phyloP scores from a whole-genome alignment of 805 yeast species.

The Lipomyces orientalis region DNA sequence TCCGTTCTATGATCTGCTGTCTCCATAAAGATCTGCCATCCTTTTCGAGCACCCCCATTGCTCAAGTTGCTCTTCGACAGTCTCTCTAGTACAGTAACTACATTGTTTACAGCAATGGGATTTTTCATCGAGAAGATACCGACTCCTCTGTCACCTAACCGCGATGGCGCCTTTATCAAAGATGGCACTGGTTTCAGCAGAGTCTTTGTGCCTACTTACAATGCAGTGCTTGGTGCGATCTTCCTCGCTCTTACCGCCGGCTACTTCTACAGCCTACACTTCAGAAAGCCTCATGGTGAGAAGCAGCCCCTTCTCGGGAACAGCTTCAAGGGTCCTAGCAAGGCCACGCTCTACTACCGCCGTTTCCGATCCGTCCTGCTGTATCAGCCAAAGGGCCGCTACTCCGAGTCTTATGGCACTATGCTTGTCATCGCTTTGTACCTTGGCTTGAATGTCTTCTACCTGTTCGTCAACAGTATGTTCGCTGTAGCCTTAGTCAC shows the following conservation, averaged over 20 bases:
- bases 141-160: constrained; percentile 35
- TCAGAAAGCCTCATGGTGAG: constrained; percentile 35
- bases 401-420: constrained; percentile 37
- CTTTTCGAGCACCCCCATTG: not conserved
- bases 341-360: constrained; percentile 30
- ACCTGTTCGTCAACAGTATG: constrained; percentile 29
- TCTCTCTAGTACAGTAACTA: constrained; percentile 1
- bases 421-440: constrained; percentile 36
- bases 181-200: constrained; percentile 37
- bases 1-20: not conserved
- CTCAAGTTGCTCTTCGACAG: no score
- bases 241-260: constrained; percentile 30
- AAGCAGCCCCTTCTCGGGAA: constrained; percentile 37
- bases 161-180: constrained; percentile 36
- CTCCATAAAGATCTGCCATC: not conserved
- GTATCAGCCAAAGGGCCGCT: constrained; percentile 37
- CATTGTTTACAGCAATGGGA: constrained; percentile 25
- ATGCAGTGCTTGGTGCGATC: constrained; percentile 31
- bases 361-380: constrained; percentile 35
- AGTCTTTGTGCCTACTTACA: constrained; percentile 35
- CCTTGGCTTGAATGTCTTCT: constrained; percentile 34
- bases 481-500: not conserved
- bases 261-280: constrained; percentile 34
- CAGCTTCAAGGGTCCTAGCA: constrained; percentile 24
- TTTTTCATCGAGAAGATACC: constrained; percentile 38